Evolutionary conservation across 2,329 filamentous ascomycete species (phyloP), one percentile per base, ranked within the genome.

Genomic region (Plenodomus biglobosus): DNA sequence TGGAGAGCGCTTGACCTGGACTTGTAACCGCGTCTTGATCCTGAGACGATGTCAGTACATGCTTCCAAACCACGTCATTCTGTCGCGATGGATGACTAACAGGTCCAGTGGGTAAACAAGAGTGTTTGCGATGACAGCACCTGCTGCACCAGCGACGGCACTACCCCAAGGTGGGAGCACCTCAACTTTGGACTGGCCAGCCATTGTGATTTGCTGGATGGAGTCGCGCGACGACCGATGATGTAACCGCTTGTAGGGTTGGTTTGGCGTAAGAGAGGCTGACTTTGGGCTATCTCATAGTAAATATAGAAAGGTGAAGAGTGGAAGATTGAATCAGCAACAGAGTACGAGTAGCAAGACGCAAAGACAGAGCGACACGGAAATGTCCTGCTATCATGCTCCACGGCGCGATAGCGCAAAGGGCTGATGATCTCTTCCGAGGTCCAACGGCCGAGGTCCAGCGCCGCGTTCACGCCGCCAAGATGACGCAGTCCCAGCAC

Each of bases 21-120:
- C 92, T 75, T 99, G 94, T 24, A 99, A 81, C 49, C 91, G 86
- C 40, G 94, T 99, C 78, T 99, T 99, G 63, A 99, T 89, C 63
- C 92, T 96, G 35, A n/a, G 10, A 21, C 18, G 30, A 3, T 18
- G 13, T 34, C 8, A 17, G 21, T n/a, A 6, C 20, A 32, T 21
- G 13, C 21, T 32, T 32, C 13, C 27, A 24, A 24, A 11, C 5
- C 27, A 32, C 13, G 27, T 24, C 27, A 32, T 8, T 32, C 6
- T 15, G 27, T 32, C 19, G 42, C 30, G 18, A 30, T 30, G 32
- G 17, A 35, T 40, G 18, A 53, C 88, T 78, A 79, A 96, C 92
- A 99, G 92, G 75, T 99, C 94, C 52, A 99, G 80, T 39, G 94
- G 94, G 74, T 99, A 99, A 48, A 97, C 92, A 55, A 96, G 77